Conservation (phyloP, 495 filamentous ascomycete genomes). For the Aspergillus coremiiformis region DNA sequence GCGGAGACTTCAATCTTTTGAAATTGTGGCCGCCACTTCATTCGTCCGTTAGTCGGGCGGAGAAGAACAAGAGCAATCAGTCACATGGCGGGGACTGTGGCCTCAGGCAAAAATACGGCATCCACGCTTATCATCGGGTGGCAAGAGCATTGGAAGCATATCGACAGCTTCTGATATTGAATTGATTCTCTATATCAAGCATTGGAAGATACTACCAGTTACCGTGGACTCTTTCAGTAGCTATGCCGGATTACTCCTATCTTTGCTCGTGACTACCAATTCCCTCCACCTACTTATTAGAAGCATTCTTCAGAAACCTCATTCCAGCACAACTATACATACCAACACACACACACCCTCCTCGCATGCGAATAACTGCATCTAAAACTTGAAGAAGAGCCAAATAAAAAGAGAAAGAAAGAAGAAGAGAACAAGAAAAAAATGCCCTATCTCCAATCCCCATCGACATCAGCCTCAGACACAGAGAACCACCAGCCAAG, state of each 20-base stretch:
- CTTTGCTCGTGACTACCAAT: not conserved
- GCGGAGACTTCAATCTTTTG: constrained; percentile 17
- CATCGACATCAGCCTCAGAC: constrained; percentile 5
- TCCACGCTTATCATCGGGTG: constrained; percentile 22
- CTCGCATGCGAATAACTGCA: not conserved
- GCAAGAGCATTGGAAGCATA: not conserved
- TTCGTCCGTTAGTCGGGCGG: constrained; percentile 15
- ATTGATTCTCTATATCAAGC: not conserved
- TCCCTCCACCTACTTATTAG: not conserved
- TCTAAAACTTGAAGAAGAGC: no score
- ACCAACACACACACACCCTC: no score
- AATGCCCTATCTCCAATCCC: constrained; percentile 32
- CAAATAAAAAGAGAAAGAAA: not conserved
- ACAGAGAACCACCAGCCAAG: not conserved
- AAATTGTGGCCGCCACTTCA: constrained; percentile 25
- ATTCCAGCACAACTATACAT: not conserved
- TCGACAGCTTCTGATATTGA: not conserved
- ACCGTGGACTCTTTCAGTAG: not conserved
- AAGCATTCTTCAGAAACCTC: not conserved
- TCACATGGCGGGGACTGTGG: constrained; percentile 17
- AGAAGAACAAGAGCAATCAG: constrained; percentile 5
- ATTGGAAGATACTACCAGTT: not conserved
- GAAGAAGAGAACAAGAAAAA: not conserved
- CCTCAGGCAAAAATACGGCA: constrained; percentile 20
- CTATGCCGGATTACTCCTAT: not conserved